Base-by-base conservation (phyloP, 163 green algal species). In the Chlamydomonas reinhardtii region DNA sequence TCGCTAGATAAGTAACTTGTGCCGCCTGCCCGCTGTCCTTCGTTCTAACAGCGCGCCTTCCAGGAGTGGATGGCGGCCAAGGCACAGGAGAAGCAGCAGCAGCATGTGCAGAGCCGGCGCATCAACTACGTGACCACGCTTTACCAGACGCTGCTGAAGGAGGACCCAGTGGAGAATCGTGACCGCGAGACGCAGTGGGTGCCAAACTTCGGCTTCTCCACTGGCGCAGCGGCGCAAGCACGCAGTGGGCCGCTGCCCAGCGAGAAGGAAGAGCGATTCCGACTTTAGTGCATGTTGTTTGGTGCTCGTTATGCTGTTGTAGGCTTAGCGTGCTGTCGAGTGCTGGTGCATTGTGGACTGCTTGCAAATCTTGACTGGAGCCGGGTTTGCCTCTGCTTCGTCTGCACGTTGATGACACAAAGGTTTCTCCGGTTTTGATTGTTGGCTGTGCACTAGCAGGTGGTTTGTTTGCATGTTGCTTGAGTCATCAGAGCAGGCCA, bases 1-100 rank as follows among this genome's bases (percentile, higher is more conserved):
- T 14, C 8, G 39, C 39, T 48, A 5, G n/a, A 48, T 59, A 15
- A 29, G 24, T 11, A 12, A 4, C 14, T 1, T 22, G 31, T 16
- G 17, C 61, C 61, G 20, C 17, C 3, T 66, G 48, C 48, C 48
- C 48, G 48, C 48, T 17, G 48, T 17, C 48, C 2, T 68, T 29
- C 62, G 14, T 6, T n/a, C 32, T 17, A 22, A 29, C 78, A 90
- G 85, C 73, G 64, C 19, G 85, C 77, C 3, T 90, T 90, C 43
- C 61, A 90, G 39, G 43, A 80, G 69, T 90, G 85, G 85, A 39
- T 90, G n/a, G 77, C 61, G 14, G 22, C 71, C 37, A 90, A 90
- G 48, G 34, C 76, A 25, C 19, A 65, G 34, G 85, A 86, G 78
- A 81, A 81, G 59, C 34, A 84, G 61, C 31, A 73, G 62, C 72